Percentiles rank a stretch among this genome's conserved stretches.
Conservation (phyloP, 2,329 filamentous ascomycete species). For the Claviceps citrina region DNA sequence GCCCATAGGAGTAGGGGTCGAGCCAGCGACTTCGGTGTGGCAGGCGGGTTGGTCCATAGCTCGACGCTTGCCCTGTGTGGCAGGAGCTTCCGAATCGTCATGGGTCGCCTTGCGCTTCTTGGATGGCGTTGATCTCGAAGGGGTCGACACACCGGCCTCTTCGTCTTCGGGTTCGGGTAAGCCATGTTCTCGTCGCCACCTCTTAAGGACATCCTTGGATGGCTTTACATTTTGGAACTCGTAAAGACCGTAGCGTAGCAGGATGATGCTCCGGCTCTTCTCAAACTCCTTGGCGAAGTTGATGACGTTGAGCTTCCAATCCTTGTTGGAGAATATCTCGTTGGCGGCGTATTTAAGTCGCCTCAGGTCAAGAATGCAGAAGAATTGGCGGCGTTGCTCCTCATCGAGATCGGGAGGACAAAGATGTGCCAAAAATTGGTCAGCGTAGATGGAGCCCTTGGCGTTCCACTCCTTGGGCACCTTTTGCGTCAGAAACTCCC, state of each 20-base stretch:
- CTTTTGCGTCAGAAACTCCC: conserved; percentile 37
- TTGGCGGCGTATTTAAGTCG: conserved; percentile 46
- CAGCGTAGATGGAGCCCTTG: conserved; percentile 41
- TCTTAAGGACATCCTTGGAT: conserved; percentile 39
- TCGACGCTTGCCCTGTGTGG: conserved; percentile 35
- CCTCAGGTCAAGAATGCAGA: conserved; percentile 46
- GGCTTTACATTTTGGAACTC: conserved; percentile 48
- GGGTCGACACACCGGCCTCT: conserved; percentile 16
- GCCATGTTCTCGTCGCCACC: conserved; percentile 42
- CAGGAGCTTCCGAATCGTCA: conserved; percentile 25
- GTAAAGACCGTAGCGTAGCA: conserved; percentile 46
- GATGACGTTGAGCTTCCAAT: conserved; percentile 46
- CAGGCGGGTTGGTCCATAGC: conserved; percentile 25
- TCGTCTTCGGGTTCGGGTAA: conserved; percentile 36
- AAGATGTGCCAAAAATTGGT: conserved; percentile 41
- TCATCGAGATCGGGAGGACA: conserved; percentile 43
- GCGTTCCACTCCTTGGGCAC: conserved; percentile 37
- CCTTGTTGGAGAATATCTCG: conserved; percentile 44
- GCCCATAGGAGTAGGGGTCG: conserved; percentile 10
- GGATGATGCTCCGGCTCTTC: conserved; percentile 45
- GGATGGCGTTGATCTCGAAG: conserved; percentile 15
- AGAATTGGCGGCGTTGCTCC: conserved; percentile 45
- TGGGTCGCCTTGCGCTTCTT: conserved; percentile 45
- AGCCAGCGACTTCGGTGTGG: conserved; percentile 19
- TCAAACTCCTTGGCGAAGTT: conserved; percentile 51